Conservation (phyloP, 2,329 filamentous ascomycete species). For the Aspergillus japonicus region DNA sequence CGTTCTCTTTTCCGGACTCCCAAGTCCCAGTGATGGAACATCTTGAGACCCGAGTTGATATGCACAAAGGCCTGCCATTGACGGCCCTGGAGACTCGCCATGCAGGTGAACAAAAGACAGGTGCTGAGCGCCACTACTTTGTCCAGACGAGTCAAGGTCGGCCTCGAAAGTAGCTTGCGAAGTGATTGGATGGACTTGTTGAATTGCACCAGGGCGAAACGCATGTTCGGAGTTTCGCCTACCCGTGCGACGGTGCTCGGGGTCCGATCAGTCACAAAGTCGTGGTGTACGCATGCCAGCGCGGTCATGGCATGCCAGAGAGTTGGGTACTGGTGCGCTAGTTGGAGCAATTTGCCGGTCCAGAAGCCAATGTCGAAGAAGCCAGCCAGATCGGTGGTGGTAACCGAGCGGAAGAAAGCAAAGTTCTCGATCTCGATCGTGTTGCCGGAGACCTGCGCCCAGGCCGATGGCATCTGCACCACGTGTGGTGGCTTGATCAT, state of each 20-base stretch:
- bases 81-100: constrained; percentile 3
- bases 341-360: background rate
- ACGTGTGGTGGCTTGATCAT: background rate
- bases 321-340: constrained; percentile 2
- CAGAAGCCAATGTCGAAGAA: constrained; percentile 1
- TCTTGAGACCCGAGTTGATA: constrained; percentile 6
- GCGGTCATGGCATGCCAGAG: constrained; percentile 9
- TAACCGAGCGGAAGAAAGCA: background rate
- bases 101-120: constrained; percentile 6
- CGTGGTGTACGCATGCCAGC: constrained; percentile 5
- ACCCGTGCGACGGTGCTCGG: background rate
- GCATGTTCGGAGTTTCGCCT: background rate
- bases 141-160: background rate
- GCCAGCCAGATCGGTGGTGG: background rate
- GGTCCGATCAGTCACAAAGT: background rate
- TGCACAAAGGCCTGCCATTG: constrained; percentile 9
- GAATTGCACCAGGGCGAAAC: background rate
- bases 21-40: constrained; percentile 6
- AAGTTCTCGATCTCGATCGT: background rate
- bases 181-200: constrained; percentile 4
- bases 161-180: background rate
- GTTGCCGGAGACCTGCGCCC: background rate
- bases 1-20: background rate
- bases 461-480: background rate
- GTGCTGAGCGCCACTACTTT: constrained; percentile 1